Evolutionary conservation across 495 filamentous ascomycete species (phyloP).

Genomic region (Hamigera avellanea): DNA sequence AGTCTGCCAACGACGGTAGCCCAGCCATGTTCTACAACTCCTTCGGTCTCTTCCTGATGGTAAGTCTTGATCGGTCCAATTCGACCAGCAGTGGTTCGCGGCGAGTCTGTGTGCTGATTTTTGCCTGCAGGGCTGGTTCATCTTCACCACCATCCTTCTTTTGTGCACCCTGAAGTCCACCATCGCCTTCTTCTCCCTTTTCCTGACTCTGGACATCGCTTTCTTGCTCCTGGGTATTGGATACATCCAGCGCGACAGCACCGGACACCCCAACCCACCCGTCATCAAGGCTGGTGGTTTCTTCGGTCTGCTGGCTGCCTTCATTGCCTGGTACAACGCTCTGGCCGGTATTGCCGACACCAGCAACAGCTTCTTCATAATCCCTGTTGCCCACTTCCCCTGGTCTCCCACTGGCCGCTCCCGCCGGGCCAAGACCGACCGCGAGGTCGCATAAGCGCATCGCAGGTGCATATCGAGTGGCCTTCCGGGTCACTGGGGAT

Average conservation of each 20-base stretch:
- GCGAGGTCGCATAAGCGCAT: conserved; percentile 21
- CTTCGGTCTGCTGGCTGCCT: conserved; percentile 81
- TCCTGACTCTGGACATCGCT: conserved; percentile 86
- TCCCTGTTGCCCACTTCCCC: conserved; percentile 93
- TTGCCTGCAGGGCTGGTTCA: conserved; percentile 67
- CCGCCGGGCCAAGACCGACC: conserved; percentile 36
- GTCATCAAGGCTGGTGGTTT: conserved; percentile 72
- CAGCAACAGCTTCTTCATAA: conserved; percentile 88
- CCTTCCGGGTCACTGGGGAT: not conserved
- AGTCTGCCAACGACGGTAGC: conserved; percentile 4
- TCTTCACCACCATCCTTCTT: conserved; percentile 86
- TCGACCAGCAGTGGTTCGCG: too few relatives aligned
- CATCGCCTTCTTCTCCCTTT: conserved; percentile 90
- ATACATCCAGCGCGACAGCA: conserved; percentile 44
- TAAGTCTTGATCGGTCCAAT: conserved; percentile 20
- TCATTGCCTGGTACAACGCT: conserved; percentile 94
- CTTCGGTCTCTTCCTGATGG: conserved; percentile 77
- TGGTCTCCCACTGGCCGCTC: conserved; percentile 83
- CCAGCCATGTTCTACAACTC: conserved; percentile 45
- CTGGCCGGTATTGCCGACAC: conserved; percentile 86
- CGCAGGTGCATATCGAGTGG: too few relatives aligned
- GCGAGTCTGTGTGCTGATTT: not conserved
- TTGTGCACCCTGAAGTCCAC: conserved; percentile 88
- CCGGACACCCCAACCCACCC: conserved; percentile 29
- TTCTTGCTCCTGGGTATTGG: conserved; percentile 79